phyloP scores from a whole-genome alignment of 2,329 filamentous ascomycete species.

The Cladobotryum protrusum region DNA sequence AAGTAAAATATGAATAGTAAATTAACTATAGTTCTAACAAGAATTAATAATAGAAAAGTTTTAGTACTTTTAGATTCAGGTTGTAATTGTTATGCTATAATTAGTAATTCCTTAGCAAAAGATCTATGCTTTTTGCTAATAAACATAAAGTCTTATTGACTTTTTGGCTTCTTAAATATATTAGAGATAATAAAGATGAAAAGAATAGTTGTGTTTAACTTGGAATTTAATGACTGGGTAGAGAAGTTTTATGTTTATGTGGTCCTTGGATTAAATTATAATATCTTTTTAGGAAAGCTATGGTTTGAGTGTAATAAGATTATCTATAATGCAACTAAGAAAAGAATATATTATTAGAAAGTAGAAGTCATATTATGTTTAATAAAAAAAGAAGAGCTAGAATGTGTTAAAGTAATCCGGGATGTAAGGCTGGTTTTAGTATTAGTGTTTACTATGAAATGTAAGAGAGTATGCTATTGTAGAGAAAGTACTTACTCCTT shows the following conservation, averaged over 20 bases:
- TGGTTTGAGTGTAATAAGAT: neutral
- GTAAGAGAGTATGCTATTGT: no score
- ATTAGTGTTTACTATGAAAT: neutral
- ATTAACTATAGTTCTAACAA: no score
- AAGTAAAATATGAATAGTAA: no score
- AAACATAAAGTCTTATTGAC: neutral
- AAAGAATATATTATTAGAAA: no score
- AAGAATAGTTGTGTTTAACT: neutral
- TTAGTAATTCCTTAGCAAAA: no score
- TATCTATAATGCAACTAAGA: neutral
- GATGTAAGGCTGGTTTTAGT: neutral
- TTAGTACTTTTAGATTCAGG: no score
- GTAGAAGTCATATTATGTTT: neutral
- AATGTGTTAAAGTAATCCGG: neutral
- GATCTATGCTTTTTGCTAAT: no score
- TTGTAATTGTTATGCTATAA: no score
- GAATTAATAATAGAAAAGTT: no score
- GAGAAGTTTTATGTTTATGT: neutral
- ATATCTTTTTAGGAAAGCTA: neutral
- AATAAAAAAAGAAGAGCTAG: neutral
- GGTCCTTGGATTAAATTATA: neutral
- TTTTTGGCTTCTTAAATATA: neutral
- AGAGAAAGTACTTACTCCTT: neutral
- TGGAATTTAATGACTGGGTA: neutral
- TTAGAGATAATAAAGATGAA: neutral